Conservation (phyloP, 768 basidiomycete species). For the Tulasnella sp. region DNA sequence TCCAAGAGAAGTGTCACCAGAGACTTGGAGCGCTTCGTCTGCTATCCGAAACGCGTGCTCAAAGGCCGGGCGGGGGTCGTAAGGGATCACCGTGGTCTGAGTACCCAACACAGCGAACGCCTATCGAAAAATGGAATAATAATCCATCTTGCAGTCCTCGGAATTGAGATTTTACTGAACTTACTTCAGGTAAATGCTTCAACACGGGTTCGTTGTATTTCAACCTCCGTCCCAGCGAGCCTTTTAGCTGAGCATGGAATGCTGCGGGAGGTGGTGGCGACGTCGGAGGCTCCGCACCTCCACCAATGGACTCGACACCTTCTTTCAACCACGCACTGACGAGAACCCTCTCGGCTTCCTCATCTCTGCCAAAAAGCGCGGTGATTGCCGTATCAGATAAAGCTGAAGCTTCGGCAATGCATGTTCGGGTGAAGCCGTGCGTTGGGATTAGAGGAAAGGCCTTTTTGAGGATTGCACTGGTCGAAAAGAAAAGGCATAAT, state of each 20-base stretch:
- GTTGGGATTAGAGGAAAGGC: conserved; percentile 60
- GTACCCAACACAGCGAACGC: conserved; percentile 69
- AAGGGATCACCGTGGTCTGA: conserved; percentile 35
- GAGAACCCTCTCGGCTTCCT: conserved; percentile 59
- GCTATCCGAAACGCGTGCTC: conserved; percentile 60
- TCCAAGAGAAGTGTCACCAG: conserved; percentile 53
- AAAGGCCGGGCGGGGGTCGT: conserved; percentile 57
- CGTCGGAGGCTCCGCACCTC: neutral
- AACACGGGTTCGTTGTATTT: conserved; percentile 65
- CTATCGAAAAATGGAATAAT: conserved; percentile 39
- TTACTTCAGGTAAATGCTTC: conserved; percentile 61
- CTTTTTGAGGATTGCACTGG: conserved; percentile 42
- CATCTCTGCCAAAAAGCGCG: conserved; percentile 67
- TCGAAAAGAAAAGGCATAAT: neutral
- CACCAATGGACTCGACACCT: conserved; percentile 51
- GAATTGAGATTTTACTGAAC: conserved; percentile 26
- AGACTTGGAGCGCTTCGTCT: conserved; percentile 62
- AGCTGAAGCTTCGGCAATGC: conserved; percentile 59
- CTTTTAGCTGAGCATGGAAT: conserved; percentile 38
- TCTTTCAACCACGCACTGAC: conserved; percentile 72
- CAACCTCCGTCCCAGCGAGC: conserved; percentile 55
- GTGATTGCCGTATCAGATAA: conserved; percentile 68
- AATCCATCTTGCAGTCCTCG: neutral
- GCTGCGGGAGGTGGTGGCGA: conserved; percentile 27
- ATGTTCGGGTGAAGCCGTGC: conserved; percentile 70